These are phyloP conservation scores for Curvularia sp. DNA, from an alignment of 2,329 filamentous ascomycete species.

Conservation along the genomic window DNA sequence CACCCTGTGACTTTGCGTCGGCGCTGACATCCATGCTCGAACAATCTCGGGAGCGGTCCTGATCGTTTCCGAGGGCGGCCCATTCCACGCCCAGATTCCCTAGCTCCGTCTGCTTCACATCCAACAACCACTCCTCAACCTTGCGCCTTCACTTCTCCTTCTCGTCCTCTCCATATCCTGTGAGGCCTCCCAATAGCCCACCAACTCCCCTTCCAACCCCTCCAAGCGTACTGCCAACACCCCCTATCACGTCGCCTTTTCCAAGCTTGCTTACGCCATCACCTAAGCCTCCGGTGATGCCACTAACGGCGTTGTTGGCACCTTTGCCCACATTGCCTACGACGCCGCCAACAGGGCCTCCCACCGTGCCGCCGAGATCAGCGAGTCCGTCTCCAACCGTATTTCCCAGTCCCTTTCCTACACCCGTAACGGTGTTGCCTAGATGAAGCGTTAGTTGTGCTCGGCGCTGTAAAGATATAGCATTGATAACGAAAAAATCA, in stretches of 20 bases:
- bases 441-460: not conserved
- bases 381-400: slow-evolving; percentile 51
- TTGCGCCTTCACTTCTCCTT: slow-evolving; percentile 31
- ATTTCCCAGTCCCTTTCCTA: slow-evolving; percentile 45
- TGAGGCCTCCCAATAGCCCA: slow-evolving; percentile 47
- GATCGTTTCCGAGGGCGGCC: not conserved
- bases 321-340: slow-evolving; percentile 55
- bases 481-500: not conserved
- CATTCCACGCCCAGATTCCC: not conserved
- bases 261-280: slow-evolving; percentile 57
- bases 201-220: slow-evolving; percentile 51
- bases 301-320: slow-evolving; percentile 51
- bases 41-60: not conserved
- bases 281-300: slow-evolving; percentile 53
- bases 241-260: slow-evolving; percentile 55
- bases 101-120: slow-evolving; percentile 4
- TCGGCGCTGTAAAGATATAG: too few relatives aligned
- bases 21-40: not conserved
- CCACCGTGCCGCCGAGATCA: slow-evolving; percentile 48
- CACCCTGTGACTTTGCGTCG: not conserved
- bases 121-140: slow-evolving; percentile 19
- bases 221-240: slow-evolving; percentile 52
- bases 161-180: slow-evolving; percentile 31
- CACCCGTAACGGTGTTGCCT: slow-evolving; percentile 50
- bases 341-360: slow-evolving; percentile 52